Percentiles rank a stretch among this genome's conserved stretches.
Evolutionary conservation across 2,329 filamentous ascomycete species (phyloP).

Genomic region (Fusarium sp.): DNA sequence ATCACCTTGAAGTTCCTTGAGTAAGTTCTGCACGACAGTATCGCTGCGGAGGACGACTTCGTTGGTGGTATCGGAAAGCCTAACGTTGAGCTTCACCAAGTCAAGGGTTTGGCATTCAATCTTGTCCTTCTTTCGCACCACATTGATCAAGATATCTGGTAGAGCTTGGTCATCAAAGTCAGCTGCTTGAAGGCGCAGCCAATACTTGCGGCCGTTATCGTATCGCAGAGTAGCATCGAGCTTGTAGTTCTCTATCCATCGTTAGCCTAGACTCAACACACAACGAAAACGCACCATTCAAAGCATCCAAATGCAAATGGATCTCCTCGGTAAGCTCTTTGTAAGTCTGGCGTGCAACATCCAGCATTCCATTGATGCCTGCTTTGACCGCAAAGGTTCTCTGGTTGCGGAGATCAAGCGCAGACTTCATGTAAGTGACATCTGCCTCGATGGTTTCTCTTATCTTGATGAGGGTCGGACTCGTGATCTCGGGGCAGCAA

Average conservation of each 20-base stretch:
- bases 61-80: constrained; percentile 83
- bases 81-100: constrained; percentile 82
- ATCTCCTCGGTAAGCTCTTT: constrained; percentile 88
- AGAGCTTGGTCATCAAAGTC: constrained; percentile 72
- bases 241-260: constrained; percentile 62
- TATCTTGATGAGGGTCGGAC: constrained; percentile 73
- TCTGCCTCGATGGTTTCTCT: constrained; percentile 81
- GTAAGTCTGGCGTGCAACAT: constrained; percentile 89
- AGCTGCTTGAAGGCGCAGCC: constrained; percentile 72
- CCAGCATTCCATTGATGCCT: constrained; percentile 85
- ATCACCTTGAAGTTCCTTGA: constrained; percentile 77
- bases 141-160: constrained; percentile 82
- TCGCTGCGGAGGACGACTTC: constrained; percentile 89
- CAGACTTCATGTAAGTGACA: constrained; percentile 79
- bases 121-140: constrained; percentile 75
- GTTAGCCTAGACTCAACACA: neutral
- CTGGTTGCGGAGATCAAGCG: constrained; percentile 90
- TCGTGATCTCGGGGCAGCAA: constrained; percentile 73
- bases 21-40: constrained; percentile 76
- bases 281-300: constrained; percentile 66
- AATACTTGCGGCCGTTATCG: constrained; percentile 83
- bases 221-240: constrained; percentile 77
- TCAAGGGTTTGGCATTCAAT: constrained; percentile 90
- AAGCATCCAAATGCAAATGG: constrained; percentile 74
- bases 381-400: constrained; percentile 90